Percentiles rank a stretch among this genome's conserved stretches.
Evolutionary conservation across 192 early-diverging fungal genomes (phyloP).

Genomic region (Backusella sp.): DNA sequence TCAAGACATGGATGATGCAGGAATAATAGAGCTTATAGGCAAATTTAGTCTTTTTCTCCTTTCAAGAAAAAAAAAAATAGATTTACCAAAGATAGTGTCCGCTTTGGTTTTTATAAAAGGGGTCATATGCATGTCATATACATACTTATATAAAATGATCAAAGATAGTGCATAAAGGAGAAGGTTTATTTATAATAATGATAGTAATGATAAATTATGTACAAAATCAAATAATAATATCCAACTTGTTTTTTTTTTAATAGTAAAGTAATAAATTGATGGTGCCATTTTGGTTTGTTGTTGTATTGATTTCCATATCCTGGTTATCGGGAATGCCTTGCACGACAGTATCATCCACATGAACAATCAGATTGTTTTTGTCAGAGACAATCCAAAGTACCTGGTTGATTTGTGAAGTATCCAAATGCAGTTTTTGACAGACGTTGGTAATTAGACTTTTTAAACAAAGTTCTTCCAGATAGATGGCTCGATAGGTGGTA

Average conservation of each 20-base stretch:
- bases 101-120: neutral
- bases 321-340: slow-evolving; percentile 48
- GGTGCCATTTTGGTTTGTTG: neutral
- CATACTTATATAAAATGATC: neutral
- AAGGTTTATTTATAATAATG: neutral
- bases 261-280: neutral
- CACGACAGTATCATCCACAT: slow-evolving; percentile 58
- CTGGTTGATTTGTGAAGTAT: neutral
- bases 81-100: neutral
- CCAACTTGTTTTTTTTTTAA: neutral
- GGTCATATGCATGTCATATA: neutral
- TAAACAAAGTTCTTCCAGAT: slow-evolving; percentile 59
- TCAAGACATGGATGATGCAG: too few species aligned
- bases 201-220: neutral
- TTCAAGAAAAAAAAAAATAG: neutral
- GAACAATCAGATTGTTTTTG: slow-evolving; percentile 51
- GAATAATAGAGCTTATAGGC: too few species aligned
- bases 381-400: neutral
- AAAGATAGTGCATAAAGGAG: slow-evolving; percentile 1
- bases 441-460: slow-evolving; percentile 51
- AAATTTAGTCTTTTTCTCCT: neutral
- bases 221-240: neutral
- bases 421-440: neutral
- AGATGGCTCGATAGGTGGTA: slow-evolving; percentile 57
- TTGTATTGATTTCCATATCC: slow-evolving; percentile 2